These are phyloP conservation scores for Candida argentea DNA, from an alignment of 805 yeast species.

Conservation along the genomic window DNA sequence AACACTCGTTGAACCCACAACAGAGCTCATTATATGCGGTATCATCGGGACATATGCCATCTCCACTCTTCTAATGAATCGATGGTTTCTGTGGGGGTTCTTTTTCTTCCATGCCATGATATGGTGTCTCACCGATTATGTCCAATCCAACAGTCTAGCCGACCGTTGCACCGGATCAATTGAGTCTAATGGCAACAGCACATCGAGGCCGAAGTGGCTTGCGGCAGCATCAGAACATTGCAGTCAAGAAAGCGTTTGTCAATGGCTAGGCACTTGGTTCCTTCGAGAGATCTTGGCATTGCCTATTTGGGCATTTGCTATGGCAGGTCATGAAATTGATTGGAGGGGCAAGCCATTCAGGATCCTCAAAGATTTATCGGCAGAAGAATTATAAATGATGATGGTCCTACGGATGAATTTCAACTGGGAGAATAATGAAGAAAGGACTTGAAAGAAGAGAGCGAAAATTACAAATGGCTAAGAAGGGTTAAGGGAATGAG, in stretches of 20 bases:
- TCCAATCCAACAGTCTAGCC: slow-evolving; percentile 42
- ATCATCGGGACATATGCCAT: slow-evolving; percentile 53
- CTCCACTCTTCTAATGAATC: slow-evolving; percentile 31
- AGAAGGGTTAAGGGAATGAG: too few relatives aligned
- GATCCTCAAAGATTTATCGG: slow-evolving; percentile 65
- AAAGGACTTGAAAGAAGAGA: too few relatives aligned
- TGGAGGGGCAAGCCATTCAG: slow-evolving; percentile 73
- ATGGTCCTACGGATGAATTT: too few relatives aligned
- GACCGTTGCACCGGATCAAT: slow-evolving; percentile 9
- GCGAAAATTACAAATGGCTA: too few relatives aligned
- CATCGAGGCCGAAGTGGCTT: slow-evolving; percentile 7
- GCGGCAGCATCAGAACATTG: background rate
- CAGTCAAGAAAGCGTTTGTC: background rate
- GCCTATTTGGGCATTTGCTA: slow-evolving; percentile 77
- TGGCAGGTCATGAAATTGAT: slow-evolving; percentile 66
- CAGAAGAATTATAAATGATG: slow-evolving; percentile 51
- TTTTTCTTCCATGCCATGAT: slow-evolving; percentile 42
- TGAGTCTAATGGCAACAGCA: background rate
- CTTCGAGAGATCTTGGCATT: slow-evolving; percentile 65
- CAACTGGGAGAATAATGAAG: too few relatives aligned
- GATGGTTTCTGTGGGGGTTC: slow-evolving; percentile 22
- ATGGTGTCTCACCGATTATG: slow-evolving; percentile 61
- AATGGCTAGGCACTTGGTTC: slow-evolving; percentile 43
- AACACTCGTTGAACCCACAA: slow-evolving; percentile 76
- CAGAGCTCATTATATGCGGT: slow-evolving; percentile 67